Percentiles rank a stretch among this genome's conserved stretches.
phyloP scores from a whole-genome alignment of 2,329 filamentous ascomycete genomes.

The Cladosporium sp. region DNA sequence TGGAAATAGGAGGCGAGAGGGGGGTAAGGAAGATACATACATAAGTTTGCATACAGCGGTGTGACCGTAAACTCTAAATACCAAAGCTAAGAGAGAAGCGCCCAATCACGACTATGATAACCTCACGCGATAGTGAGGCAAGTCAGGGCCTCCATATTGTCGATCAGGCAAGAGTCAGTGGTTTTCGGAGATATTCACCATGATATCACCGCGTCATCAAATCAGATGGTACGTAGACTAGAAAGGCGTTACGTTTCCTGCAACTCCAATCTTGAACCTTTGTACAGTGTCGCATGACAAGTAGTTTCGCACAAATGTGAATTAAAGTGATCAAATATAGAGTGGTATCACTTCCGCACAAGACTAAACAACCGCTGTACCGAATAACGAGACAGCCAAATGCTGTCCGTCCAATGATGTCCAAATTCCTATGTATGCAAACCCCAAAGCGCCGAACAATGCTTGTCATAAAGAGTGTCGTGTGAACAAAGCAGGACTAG shows the following conservation, averaged over 20 bases:
- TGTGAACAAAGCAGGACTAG: not conserved
- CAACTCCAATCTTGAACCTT: not conserved
- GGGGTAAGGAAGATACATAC: not conserved
- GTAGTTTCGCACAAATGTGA: not conserved
- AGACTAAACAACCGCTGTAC: not conserved
- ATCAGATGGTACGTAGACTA: not conserved
- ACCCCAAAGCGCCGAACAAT: not conserved
- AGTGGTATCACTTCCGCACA: not conserved
- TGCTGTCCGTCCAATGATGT: not conserved
- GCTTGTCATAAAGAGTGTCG: slow-evolving; percentile 8
- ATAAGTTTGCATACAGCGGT: not conserved
- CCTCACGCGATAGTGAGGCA: not conserved
- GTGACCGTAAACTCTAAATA: not conserved
- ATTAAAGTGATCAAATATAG: not conserved
- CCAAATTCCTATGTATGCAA: not conserved
- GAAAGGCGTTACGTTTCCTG: not conserved
- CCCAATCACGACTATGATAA: not conserved
- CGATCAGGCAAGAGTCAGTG: not conserved
- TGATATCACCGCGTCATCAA: not conserved
- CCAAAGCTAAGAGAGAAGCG: not conserved
- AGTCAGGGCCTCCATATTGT: not conserved
- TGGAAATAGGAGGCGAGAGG: not conserved
- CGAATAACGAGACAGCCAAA: not conserved
- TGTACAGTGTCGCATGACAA: not conserved
- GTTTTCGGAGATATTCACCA: no score